Evolutionary conservation across 768 basidiomycete species (phyloP), one percentile per base, ranked within the genome.

Genomic region (Hericium rajendrae): DNA sequence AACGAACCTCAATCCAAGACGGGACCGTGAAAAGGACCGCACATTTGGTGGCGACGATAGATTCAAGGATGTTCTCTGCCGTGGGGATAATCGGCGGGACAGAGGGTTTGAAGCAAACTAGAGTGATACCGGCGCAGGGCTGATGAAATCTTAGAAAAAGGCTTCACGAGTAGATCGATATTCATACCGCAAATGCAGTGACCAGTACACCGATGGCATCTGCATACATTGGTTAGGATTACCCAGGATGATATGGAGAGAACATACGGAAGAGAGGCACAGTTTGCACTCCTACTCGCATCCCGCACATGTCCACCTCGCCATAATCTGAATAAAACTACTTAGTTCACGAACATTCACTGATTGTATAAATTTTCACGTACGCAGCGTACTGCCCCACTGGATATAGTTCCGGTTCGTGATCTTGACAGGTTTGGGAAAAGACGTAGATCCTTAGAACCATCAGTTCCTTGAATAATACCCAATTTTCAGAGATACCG

Each of bases 1-100:
- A 1, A 53, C 58, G 3, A 28, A 67, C 70, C 62, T 71, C 68
- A 10, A 71, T n/a, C 38, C 67, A 63, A 10, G 62, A 55, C 2
- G 70, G 70, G 1, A 69, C 70, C 53, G 51, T 58, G 3, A 60
- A 37, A 1, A 62, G 15, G 16, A 60, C 38, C 1, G 54, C 59
- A 38, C 51, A 55, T 6, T 56, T 57, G 3, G 66, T 62, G 1
- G 40, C 46, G 6, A 59, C 40, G 6, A 57, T 37, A 6, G 54
- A 53, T 24, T 60, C 48, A 5, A 69, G 24, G 3, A 62, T 54
- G 8, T 53, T 58, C n/a, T 67, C 63, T 3, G 68, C 62, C 0
- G 64, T 71, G 20, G 68, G 57, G 10, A 64, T 48, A 9, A 59
- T 41, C 3, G 65, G 63, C 1, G 68, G 67, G 4, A 54, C 51